Conservation (phyloP, 2,329 filamentous ascomycete species). For the Trichoderma cornu-damae region DNA sequence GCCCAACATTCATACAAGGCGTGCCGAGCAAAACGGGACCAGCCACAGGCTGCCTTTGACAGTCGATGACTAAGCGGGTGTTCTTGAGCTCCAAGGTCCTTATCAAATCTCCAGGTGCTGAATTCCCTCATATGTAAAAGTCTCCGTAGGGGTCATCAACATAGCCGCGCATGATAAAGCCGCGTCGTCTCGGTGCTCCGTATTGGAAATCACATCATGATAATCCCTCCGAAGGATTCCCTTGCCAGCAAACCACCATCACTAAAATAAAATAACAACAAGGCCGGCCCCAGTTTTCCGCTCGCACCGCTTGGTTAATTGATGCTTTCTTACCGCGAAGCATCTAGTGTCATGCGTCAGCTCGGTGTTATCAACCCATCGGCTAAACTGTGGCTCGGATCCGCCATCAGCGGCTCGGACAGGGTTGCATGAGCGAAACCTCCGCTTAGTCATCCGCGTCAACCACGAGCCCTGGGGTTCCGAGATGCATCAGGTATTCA, state of each 20-base stretch:
- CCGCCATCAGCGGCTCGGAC: slow-evolving; percentile 2
- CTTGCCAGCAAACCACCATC: neutral
- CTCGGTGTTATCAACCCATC: neutral
- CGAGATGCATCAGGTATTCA: neutral
- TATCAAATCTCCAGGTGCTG: neutral
- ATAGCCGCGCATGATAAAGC: neutral
- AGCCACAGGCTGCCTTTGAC: no score
- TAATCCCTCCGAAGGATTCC: neutral
- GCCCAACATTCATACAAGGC: no score
- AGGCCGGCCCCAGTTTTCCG: no score
- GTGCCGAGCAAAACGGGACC: no score
- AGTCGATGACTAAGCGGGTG: neutral
- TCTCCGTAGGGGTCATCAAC: neutral
- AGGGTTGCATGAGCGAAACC: slow-evolving; percentile 6
- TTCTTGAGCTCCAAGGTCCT: no score
- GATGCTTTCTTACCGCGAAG: no score
- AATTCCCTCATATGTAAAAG: neutral
- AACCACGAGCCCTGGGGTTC: neutral
- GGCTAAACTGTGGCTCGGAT: neutral
- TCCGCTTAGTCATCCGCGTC: neutral
- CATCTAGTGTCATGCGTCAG: neutral
- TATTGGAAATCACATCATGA: neutral
- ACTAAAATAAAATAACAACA: no score
- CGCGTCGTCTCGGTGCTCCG: neutral
- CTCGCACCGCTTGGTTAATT: no score